Evolutionary conservation across 352 stramenopile genomes (phyloP).

Genomic region (Phytophthora idaei): DNA sequence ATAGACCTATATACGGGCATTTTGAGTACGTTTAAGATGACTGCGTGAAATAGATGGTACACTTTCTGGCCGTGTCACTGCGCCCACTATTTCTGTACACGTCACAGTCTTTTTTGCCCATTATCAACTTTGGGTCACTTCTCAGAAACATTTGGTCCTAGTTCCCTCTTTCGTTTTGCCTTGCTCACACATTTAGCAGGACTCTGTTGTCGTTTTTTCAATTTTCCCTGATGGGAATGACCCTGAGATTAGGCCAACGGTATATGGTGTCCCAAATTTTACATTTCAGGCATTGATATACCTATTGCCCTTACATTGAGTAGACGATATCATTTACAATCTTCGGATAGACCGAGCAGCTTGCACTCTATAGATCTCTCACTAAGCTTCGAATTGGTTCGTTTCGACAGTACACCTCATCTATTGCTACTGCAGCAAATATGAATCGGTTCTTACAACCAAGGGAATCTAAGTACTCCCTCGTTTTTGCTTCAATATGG

Average conservation of each 20-base stretch:
- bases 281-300: constrained; percentile 7
- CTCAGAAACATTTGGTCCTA: neutral
- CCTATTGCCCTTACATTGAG: constrained; percentile 9
- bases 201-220: neutral
- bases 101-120: neutral
- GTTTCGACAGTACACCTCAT: neutral
- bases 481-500: neutral
- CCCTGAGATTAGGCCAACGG: neutral
- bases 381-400: constrained; percentile 1
- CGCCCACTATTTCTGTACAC: no score
- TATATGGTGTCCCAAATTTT: constrained; percentile 4
- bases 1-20: neutral
- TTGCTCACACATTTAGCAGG: no score
- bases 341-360: neutral
- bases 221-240: constrained; percentile 6
- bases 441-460: neutral
- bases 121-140: neutral
- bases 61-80: no score
- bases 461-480: neutral
- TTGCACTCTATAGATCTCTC: neutral
- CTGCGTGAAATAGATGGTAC: no score
- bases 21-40: neutral
- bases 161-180: neutral
- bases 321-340: constrained; percentile 2
- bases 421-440: constrained; percentile 3